Conservation (phyloP, 2,329 filamentous ascomycete species). For the Colletotrichum sp. region DNA sequence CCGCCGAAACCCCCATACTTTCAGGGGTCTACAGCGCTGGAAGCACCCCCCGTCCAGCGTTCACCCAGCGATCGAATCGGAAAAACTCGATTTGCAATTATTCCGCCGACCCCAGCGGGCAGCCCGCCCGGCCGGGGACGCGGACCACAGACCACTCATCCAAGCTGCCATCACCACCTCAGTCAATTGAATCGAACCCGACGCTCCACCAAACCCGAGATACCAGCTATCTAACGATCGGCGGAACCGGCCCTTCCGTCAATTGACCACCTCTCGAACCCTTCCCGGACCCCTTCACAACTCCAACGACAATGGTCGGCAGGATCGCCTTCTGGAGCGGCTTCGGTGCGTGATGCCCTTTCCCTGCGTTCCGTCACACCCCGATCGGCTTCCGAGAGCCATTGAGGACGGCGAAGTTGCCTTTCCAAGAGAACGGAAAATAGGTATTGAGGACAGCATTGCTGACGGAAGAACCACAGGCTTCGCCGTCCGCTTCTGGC, state of each 20-base stretch:
- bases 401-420: background rate
- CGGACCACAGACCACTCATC: background rate
- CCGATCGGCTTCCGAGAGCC: background rate
- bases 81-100: constrained; percentile 22
- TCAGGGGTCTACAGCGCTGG: background rate
- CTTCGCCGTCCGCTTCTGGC: constrained; percentile 90
- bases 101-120: constrained; percentile 7
- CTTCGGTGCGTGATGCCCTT: constrained; percentile 74
- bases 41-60: background rate
- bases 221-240: background rate
- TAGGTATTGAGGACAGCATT: constrained; percentile 13
- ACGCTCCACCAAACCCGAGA: constrained; percentile 3
- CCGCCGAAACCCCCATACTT: background rate
- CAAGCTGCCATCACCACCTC: constrained; percentile 17
- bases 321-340: constrained; percentile 83
- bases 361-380: background rate
- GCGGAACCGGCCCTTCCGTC: constrained; percentile 11
- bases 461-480: constrained; percentile 59
- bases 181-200: background rate
- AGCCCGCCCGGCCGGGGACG: background rate
- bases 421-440: constrained; percentile 8
- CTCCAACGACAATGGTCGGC: constrained; percentile 56
- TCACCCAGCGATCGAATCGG: constrained; percentile 1
- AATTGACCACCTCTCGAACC: background rate
- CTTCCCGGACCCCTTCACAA: background rate